These are phyloP conservation scores for Nissolia schottii DNA, from an alignment of 306 rosid genomes.

Conservation along the genomic window DNA sequence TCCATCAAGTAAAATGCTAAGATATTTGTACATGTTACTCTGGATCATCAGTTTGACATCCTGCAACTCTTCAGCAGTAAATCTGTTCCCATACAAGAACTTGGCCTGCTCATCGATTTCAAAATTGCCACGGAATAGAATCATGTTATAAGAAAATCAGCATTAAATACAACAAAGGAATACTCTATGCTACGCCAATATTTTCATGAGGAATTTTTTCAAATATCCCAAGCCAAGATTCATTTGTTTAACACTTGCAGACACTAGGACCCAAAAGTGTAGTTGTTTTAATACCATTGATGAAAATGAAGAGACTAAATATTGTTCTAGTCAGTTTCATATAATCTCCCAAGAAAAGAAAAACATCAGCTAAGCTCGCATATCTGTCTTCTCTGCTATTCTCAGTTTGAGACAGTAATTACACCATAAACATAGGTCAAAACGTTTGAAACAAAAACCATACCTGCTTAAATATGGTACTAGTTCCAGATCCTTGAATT, in stretches of 20 bases:
- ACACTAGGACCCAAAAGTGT: not conserved
- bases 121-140: constrained; percentile 22
- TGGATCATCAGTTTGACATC: constrained; percentile 93
- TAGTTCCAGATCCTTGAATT: constrained; percentile 90
- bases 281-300: not conserved
- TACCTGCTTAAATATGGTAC: constrained; percentile 98
- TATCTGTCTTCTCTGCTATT: not conserved
- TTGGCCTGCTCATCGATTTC: constrained; percentile 64
- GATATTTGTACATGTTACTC: constrained; percentile 93
- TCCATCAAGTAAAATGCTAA: constrained; percentile 94
- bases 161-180: not conserved
- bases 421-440: not conserved
- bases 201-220: too few species aligned
- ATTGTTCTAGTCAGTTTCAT: not conserved
- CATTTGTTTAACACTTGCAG: not conserved
- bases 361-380: constrained; percentile 4
- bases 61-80: constrained; percentile 65
- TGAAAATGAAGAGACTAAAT: not conserved
- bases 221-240: not conserved
- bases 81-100: constrained; percentile 79
- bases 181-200: not conserved
- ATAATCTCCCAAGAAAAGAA: not conserved
- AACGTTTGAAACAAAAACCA: not conserved
- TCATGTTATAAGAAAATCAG: constrained; percentile 9
- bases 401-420: constrained; percentile 13